phyloP scores from a whole-genome alignment of 208 protist species.

The Phytomonas sp. region DNA sequence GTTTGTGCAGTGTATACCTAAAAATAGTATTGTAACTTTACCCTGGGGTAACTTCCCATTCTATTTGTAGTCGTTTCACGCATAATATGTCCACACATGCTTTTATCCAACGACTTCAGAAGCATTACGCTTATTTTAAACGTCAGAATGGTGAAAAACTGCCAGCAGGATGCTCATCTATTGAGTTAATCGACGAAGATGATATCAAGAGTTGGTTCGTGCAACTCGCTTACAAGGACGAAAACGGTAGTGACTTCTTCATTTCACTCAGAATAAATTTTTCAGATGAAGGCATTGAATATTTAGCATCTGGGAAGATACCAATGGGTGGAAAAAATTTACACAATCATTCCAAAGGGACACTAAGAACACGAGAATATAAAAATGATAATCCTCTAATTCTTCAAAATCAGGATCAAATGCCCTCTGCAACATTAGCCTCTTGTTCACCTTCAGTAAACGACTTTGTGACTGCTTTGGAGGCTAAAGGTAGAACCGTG shows the following conservation, averaged over 20 bases:
- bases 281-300: conserved; percentile 15
- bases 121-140: conserved; percentile 41
- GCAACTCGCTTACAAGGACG: conserved; percentile 57
- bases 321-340: not conserved
- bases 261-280: conserved; percentile 59
- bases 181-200: conserved; percentile 45
- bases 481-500: not conserved
- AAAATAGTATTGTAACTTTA: not conserved
- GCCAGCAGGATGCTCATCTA: conserved; percentile 5
- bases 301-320: not conserved
- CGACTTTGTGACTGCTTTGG: not conserved
- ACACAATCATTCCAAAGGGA: not conserved
- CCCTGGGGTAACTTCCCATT: not conserved
- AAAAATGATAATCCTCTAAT: not conserved
- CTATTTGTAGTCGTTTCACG: not conserved
- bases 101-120: conserved; percentile 53
- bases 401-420: not conserved
- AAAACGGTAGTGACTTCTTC: conserved; percentile 56
- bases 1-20: not conserved
- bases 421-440: not conserved
- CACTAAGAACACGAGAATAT: not conserved
- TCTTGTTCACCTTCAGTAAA: not conserved
- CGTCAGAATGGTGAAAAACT: conserved; percentile 14
- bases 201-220: conserved; percentile 75
- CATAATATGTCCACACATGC: conserved; percentile 23